Conservation (phyloP, 1,139 yeast genomes). For the Kodamaea fungicola region DNA sequence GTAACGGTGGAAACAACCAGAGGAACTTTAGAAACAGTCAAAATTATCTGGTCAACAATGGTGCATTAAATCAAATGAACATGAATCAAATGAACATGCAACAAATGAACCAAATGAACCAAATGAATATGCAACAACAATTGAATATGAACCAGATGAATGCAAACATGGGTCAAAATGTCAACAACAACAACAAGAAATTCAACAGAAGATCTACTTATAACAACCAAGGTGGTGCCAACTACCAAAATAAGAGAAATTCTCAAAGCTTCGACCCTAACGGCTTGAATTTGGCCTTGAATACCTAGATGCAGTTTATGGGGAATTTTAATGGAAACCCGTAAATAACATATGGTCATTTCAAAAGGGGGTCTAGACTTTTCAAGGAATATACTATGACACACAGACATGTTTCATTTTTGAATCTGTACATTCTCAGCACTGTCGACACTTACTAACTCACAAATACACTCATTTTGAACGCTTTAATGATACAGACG, state of each 20-base stretch:
- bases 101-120: slow-evolving; percentile 7
- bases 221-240: slow-evolving; percentile 6
- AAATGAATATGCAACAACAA: slow-evolving; percentile 2
- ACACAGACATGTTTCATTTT: no score
- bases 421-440: no score
- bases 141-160: slow-evolving; percentile 1
- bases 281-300: slow-evolving; percentile 12
- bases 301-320: slow-evolving; percentile 8
- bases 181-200: slow-evolving; percentile 14
- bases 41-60: slow-evolving; percentile 7
- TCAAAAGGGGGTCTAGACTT: no score
- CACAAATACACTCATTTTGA: slow-evolving; percentile 2
- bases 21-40: slow-evolving; percentile 5
- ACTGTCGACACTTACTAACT: neutral
- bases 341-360: no score
- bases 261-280: slow-evolving; percentile 15
- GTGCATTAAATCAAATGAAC: slow-evolving; percentile 8
- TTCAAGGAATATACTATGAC: no score
- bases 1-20: slow-evolving; percentile 4
- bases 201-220: slow-evolving; percentile 20
- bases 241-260: slow-evolving; percentile 13
- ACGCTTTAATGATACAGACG: slow-evolving; percentile 7
- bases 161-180: slow-evolving; percentile 11
- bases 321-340: slow-evolving; percentile 1
- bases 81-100: slow-evolving; percentile 4